Base-by-base conservation (phyloP, 805 yeast species). In the Yarrowia deformans region DNA sequence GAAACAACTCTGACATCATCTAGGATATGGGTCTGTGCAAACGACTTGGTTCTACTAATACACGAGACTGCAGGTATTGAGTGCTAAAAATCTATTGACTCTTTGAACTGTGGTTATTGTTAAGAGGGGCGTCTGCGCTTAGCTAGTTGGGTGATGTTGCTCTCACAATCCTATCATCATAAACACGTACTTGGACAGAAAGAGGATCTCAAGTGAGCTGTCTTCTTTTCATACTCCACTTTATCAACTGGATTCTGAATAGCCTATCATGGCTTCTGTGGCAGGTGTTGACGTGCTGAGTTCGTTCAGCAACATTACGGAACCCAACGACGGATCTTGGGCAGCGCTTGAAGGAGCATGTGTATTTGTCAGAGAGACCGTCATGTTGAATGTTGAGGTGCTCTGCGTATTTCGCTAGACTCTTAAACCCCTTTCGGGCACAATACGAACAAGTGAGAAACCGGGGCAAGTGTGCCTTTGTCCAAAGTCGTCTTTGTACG, bases 151-250 rank as follows among this genome's bases (percentile, higher is more conserved):
- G 29, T 23, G 29, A 4, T 23, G 29, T 23, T 23, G 18, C n/a
- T 19, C 29, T 6, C 34, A 9, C 34, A 46, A 23, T n/a, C 8
- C 34, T 34, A 0, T 12, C 12, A 23, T n/a, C 55, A n/a, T 50
- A 35, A 10, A 50, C 39, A 50, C 10, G 42, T 6, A 52, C 23
- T 12, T 52, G 14, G 10, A 52, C 29, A 34, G 23, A 18, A 18
- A 18, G 3, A 10, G 54, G 19, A 52, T 34, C 23, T 18, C 0
- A 29, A 18, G 56, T 7, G 2, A 12, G 14, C 55, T 6, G 40
- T 16, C 13, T n/a, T 52, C 60, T 54, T 12, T 8, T 54, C 58
- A 52, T 16, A 8, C 32, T 16, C 60, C 60, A 39, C 45, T 14
- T 19, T 19, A 35, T 19, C 8, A 5, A 14, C 45, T 54, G 7